Evolutionary conservation across 2,329 filamentous ascomycete genomes (phyloP).

Genomic region (Fusarium miscanthi): DNA sequence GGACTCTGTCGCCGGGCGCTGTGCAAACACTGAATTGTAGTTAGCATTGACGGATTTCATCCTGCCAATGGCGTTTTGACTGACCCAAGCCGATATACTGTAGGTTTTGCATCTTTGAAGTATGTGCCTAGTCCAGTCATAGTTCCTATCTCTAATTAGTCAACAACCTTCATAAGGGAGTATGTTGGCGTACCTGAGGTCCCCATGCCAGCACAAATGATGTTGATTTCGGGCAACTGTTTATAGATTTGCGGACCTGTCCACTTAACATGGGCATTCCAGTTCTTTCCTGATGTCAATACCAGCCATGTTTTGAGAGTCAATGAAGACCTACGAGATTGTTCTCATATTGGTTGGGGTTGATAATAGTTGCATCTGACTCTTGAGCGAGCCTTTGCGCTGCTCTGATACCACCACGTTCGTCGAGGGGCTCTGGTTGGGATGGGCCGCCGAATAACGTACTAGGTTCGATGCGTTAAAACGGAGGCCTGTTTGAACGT

Average conservation of each 20-base stretch:
- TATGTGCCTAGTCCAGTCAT: slow-evolving; percentile 63
- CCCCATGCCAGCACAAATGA: slow-evolving; percentile 68
- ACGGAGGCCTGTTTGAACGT: no score
- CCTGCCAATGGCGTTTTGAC: neutral
- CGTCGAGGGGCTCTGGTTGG: slow-evolving; percentile 65
- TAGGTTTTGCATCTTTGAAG: slow-evolving; percentile 62
- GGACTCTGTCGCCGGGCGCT: slow-evolving; percentile 66
- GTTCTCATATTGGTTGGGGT: slow-evolving; percentile 69
- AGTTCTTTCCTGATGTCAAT: slow-evolving; percentile 53
- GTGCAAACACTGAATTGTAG: slow-evolving; percentile 64
- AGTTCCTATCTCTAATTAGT: slow-evolving; percentile 44
- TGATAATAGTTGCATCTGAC: slow-evolving; percentile 59
- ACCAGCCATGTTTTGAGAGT: accelerated
- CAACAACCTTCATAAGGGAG: slow-evolving; percentile 8
- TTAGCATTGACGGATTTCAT: neutral
- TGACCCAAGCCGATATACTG: slow-evolving; percentile 53
- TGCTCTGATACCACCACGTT: slow-evolving; percentile 63
- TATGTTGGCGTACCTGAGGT: slow-evolving; percentile 59
- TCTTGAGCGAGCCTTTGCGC: slow-evolving; percentile 56
- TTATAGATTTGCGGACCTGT: slow-evolving; percentile 68
- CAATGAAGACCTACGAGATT: slow-evolving; percentile 47
- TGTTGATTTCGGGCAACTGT: slow-evolving; percentile 66
- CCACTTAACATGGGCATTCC: slow-evolving; percentile 67
- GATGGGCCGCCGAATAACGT: slow-evolving; percentile 69
- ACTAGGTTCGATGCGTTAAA: no score